These are phyloP conservation scores for Paramecium bursaria DNA, from an alignment of 73 alveolate genomes.

Conservation along the genomic window DNA sequence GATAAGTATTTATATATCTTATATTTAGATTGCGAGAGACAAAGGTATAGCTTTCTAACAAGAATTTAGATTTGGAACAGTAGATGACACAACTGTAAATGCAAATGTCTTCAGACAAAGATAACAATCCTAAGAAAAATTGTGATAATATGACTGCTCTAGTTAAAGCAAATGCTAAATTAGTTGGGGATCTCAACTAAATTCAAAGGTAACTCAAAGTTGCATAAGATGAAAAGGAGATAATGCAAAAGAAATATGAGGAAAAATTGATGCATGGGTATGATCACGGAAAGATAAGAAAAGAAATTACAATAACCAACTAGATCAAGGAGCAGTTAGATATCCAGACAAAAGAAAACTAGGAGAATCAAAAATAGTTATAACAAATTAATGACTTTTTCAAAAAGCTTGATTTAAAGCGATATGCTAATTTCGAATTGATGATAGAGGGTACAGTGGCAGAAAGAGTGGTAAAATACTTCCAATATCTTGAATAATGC, in stretches of 20 bases:
- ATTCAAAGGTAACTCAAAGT: neutral
- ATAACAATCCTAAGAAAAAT: conserved; percentile 6
- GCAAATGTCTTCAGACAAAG: conserved; percentile 4
- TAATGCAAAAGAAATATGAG: conserved; percentile 42
- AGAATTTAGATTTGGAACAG: neutral
- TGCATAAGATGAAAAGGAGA: conserved; percentile 32
- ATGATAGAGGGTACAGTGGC: neutral
- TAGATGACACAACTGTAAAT: neutral
- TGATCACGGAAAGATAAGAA: too few relatives aligned
- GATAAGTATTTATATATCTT: conserved; percentile 6
- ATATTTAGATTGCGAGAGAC: conserved; percentile 12
- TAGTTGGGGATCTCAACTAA: neutral
- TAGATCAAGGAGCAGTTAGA: conserved; percentile 20
- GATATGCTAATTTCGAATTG: conserved; percentile 3
- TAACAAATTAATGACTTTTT: neutral
- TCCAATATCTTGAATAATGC: conserved; percentile 25
- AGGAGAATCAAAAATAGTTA: neutral
- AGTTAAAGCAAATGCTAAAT: neutral
- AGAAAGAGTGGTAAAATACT: neutral
- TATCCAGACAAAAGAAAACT: conserved; percentile 7
- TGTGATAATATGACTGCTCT: conserved; percentile 2
- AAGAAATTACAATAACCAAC: conserved; percentile 8
- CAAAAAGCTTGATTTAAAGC: neutral
- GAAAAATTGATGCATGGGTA: conserved; percentile 38
- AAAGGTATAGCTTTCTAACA: conserved; percentile 14